Conservation (phyloP, 768 basidiomycete genomes). For the Mrakia frigida region DNA sequence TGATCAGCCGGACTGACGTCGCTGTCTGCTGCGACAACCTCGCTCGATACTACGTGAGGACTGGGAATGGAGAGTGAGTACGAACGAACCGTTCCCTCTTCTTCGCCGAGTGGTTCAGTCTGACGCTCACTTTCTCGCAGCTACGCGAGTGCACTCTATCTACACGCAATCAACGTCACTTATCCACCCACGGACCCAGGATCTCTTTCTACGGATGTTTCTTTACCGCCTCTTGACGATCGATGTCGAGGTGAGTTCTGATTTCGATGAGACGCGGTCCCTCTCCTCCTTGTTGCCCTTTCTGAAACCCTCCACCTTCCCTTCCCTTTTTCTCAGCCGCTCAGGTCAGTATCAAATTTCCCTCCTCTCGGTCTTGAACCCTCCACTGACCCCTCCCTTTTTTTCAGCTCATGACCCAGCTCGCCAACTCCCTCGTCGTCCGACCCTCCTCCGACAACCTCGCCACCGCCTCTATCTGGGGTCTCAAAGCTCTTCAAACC, state of each 20-base stretch:
- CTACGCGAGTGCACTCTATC: constrained; percentile 27
- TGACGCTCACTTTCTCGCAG: not conserved
- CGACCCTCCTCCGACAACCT: constrained; percentile 19
- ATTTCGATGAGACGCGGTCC: not conserved
- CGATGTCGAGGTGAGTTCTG: constrained; percentile 18
- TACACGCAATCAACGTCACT: constrained; percentile 31
- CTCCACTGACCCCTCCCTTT: not conserved
- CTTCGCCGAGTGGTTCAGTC: not conserved
- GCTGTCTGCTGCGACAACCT: constrained; percentile 21
- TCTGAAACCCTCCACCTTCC: not conserved
- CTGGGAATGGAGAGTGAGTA: constrained; percentile 29
- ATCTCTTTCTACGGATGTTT: not conserved
- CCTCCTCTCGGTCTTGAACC: not conserved
- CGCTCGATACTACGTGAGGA: constrained; percentile 14
- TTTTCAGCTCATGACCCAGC: constrained; percentile 27
- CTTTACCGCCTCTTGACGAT: constrained; percentile 6
- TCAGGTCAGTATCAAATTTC: not conserved
- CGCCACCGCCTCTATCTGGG: constrained; percentile 19
- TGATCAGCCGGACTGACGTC: constrained; percentile 8
- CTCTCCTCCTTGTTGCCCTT: not conserved
- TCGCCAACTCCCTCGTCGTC: constrained; percentile 17
- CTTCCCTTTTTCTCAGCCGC: not conserved
- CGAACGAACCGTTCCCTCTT: not conserved
- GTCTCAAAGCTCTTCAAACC: not conserved
- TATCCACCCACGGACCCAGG: not conserved